These are phyloP conservation scores for Macadamia integrifolia DNA, from an alignment of 164 flowering plant species.

Conservation along the genomic window DNA sequence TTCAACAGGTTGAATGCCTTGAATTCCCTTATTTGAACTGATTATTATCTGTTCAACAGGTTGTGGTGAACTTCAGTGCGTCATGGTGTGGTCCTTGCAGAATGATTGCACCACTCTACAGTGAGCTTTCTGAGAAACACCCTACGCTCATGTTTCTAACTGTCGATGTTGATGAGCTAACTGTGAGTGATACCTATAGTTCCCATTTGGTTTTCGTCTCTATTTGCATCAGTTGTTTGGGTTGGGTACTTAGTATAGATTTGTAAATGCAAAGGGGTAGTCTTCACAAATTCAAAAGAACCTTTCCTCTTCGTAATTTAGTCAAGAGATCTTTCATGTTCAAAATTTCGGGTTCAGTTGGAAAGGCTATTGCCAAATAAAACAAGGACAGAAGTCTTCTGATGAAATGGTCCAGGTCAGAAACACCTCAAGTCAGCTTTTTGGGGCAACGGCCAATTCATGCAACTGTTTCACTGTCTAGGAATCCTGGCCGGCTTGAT, in stretches of 20 bases:
- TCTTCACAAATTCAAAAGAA: neutral
- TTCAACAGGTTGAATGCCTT: slow-evolving; percentile 40
- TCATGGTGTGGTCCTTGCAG: slow-evolving; percentile 99
- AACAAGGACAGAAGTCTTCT: neutral
- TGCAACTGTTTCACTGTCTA: no score
- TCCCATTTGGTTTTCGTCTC: neutral
- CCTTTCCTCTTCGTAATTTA: neutral
- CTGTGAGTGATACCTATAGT: slow-evolving; percentile 41
- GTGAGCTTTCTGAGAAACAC: slow-evolving; percentile 69
- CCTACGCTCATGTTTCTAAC: slow-evolving; percentile 60
- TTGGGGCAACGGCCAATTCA: no score
- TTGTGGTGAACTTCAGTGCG: slow-evolving; percentile 89
- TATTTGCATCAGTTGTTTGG: neutral
- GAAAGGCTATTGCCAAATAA: neutral
- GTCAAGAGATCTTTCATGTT: neutral
- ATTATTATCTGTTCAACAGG: slow-evolving; percentile 34
- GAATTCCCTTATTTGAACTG: neutral
- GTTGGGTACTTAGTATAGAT: neutral
- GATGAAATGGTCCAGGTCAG: neutral
- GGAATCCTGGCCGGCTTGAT: no score
- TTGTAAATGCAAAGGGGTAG: neutral
- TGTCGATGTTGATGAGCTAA: slow-evolving; percentile 87
- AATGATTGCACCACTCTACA: slow-evolving; percentile 61
- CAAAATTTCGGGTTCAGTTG: neutral
- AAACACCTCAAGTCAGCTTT: no score